A percentile compares a stretch with the other conserved stretches of the same genome.
Conservation (phyloP, 2,329 filamentous ascomycete genomes). For the Sclerotinia nivalis region DNA sequence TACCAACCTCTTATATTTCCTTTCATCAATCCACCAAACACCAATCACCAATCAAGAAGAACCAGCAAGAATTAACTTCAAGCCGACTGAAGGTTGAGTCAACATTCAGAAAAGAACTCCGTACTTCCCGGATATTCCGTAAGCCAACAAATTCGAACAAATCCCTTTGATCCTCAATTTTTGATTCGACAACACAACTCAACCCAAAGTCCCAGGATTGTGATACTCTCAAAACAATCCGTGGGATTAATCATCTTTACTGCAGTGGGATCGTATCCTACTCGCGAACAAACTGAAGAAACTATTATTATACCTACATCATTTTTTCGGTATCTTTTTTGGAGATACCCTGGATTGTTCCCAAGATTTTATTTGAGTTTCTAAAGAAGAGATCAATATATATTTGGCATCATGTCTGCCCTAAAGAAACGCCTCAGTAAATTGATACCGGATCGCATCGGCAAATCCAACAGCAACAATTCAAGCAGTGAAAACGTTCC, state of each 20-base stretch:
- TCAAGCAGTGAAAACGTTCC: slow-evolving; percentile 24
- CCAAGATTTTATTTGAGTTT: not conserved
- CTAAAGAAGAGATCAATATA: not conserved
- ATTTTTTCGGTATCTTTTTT: not conserved
- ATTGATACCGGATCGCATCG: slow-evolving; percentile 28
- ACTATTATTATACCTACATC: not conserved
- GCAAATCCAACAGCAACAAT: slow-evolving; percentile 20
- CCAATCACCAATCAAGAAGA: not conserved
- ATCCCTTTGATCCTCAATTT: too few species aligned
- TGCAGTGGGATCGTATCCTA: not conserved
- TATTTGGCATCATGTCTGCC: slow-evolving; percentile 35
- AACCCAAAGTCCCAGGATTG: not conserved
- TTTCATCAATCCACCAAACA: slow-evolving; percentile 14
- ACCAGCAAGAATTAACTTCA: not conserved
- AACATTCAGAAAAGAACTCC: not conserved
- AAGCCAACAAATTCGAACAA: too few species aligned
- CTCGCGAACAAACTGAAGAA: not conserved
- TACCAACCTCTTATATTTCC: slow-evolving; percentile 13
- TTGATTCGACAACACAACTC: too few species aligned
- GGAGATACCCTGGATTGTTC: not conserved
- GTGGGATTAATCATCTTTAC: not conserved
- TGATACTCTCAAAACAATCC: not conserved
- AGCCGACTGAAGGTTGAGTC: not conserved
- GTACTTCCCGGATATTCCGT: too few species aligned
- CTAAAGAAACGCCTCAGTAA: slow-evolving; percentile 38